phyloP scores from a whole-genome alignment of 345 rosid species.

The Salix dunnii region DNA sequence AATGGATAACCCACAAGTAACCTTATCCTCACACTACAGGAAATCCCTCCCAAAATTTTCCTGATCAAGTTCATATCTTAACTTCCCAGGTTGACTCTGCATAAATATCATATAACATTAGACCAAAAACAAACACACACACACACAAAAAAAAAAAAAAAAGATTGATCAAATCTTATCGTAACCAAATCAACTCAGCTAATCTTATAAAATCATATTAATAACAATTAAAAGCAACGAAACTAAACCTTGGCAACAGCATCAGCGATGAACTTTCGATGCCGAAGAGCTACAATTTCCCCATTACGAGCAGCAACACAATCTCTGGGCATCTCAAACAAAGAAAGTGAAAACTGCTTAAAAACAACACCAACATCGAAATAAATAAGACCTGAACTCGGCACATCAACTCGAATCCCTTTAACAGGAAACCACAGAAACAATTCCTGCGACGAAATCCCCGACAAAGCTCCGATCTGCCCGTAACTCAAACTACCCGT shows the following conservation, averaged over 20 bases:
- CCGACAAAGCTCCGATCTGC: constrained; percentile 58
- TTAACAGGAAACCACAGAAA: constrained; percentile 89
- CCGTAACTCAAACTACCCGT: constrained; percentile 59
- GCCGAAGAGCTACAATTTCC: neutral
- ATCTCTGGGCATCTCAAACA: constrained; percentile 79
- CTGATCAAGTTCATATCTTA: constrained; percentile 27
- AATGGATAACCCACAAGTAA: constrained; percentile 18
- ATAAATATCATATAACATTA: neutral
- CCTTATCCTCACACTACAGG: constrained; percentile 29
- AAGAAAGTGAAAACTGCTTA: constrained; percentile 78
- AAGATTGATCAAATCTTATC: neutral
- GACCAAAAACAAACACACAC: too few species aligned
- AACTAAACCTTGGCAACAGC: constrained; percentile 38
- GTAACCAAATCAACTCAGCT: too few species aligned
- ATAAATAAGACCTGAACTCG: constrained; percentile 80
- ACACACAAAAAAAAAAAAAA: too few species aligned
- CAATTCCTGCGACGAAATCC: constrained; percentile 79
- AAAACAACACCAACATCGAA: constrained; percentile 84
- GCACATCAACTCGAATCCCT: constrained; percentile 76
- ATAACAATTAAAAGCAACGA: neutral
- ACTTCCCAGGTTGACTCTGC: constrained; percentile 43
- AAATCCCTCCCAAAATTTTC: constrained; percentile 28
- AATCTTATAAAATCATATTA: too few species aligned
- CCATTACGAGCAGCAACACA: constrained; percentile 45
- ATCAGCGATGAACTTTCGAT: constrained; percentile 12